Evolutionary conservation across 2,329 filamentous ascomycete genomes (phyloP).

Genomic region (Calonectria pseudoreteaudii): DNA sequence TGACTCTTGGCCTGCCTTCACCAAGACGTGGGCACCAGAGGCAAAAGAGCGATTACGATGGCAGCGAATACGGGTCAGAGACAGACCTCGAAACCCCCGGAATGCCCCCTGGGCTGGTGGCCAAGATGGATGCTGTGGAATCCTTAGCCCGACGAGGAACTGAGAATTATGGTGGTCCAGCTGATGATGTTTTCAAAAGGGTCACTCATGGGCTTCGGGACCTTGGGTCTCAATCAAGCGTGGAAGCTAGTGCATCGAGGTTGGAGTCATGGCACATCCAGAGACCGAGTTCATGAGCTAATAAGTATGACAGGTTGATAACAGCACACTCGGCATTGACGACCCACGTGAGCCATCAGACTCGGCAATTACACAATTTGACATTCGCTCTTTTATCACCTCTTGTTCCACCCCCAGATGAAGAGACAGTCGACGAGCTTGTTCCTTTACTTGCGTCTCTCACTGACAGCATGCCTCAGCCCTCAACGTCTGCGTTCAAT

Average conservation of each 20-base stretch:
- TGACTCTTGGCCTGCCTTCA: constrained; percentile 59
- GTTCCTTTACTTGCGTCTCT: constrained; percentile 75
- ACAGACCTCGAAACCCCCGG: constrained; percentile 77
- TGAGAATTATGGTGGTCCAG: constrained; percentile 73
- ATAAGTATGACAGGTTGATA: constrained; percentile 68
- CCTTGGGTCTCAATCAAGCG: constrained; percentile 77
- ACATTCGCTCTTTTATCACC: constrained; percentile 79
- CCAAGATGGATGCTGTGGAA: constrained; percentile 79
- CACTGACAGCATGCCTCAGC: constrained; percentile 74
- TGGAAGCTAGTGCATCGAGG: constrained; percentile 80
- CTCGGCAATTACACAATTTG: constrained; percentile 79
- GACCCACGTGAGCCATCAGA: constrained; percentile 80
- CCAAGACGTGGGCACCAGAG: constrained; percentile 62
- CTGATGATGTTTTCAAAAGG: constrained; percentile 75
- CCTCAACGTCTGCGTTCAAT: constrained; percentile 70
- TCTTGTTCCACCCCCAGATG: constrained; percentile 70
- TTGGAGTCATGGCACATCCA: constrained; percentile 48
- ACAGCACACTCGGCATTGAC: constrained; percentile 81
- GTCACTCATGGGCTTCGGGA: constrained; percentile 78
- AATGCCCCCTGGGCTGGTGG: constrained; percentile 74
- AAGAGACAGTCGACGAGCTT: constrained; percentile 76
- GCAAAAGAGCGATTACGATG: constrained; percentile 72
- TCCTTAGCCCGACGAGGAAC: constrained; percentile 74
- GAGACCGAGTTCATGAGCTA: constrained; percentile 14
- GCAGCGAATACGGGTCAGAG: constrained; percentile 80